Percentiles rank a stretch among this genome's conserved stretches.
These are phyloP conservation scores for Setaria viridis DNA, from an alignment of 202 grass and related monocot genomes.

Conservation along the genomic window DNA sequence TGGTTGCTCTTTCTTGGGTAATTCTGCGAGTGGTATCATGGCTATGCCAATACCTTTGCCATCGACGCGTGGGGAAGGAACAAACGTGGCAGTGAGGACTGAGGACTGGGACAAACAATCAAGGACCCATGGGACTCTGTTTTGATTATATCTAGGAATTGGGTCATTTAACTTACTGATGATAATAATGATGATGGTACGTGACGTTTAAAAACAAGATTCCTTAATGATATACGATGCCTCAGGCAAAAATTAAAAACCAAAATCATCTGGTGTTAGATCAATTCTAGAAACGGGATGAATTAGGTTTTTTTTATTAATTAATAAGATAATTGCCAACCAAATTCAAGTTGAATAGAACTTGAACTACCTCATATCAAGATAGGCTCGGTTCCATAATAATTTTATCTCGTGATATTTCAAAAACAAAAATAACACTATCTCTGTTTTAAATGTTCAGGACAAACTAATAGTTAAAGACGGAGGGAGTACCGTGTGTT, in stretches of 20 bases:
- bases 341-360: background rate
- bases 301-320: background rate
- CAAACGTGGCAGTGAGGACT: background rate
- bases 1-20: background rate
- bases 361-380: no score
- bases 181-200: no score
- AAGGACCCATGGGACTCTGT: background rate
- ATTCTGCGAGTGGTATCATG: background rate
- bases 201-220: background rate
- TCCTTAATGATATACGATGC: background rate
- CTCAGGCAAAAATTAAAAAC: background rate
- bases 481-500: no score
- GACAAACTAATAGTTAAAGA: no score
- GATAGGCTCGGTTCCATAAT: no score
- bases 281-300: background rate
- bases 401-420: no score
- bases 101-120: background rate
- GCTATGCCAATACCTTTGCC: background rate
- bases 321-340: background rate
- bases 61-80: background rate
- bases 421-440: no score
- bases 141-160: background rate
- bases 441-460: no score
- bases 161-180: background rate
- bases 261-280: background rate